Evolutionary conservation across 352 stramenopile genomes (phyloP), one percentile per base, ranked within the genome.

Genomic region (Saprolegnia diclina): DNA sequence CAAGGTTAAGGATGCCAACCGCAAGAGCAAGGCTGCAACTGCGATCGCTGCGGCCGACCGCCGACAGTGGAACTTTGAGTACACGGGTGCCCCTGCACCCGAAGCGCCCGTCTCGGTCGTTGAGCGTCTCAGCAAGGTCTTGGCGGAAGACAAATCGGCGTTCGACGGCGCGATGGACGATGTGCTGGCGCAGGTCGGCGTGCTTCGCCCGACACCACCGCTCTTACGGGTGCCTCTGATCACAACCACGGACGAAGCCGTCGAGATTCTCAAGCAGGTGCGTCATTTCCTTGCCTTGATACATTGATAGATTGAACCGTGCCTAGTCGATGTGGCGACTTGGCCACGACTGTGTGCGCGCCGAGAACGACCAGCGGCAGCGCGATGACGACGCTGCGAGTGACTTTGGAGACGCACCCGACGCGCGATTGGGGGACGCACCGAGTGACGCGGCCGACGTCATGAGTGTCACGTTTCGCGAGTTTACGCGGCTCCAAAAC

Each of bases 201-300:
- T 59, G 16, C 29, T 6, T 35, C 29, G 29, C 19, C 29, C 22
- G 26, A 24, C 19, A 19, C 11, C 6, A 5, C 26, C 64, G 1
- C 29, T 32, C n/a, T 59, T 71, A 6, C 32, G 64, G 4, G 65
- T 85, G 22, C 74, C 76, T 16, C 16, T 79, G 18, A 79, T 78
- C n/a, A 77, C 77, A 19, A 85, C 78, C 65, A 82, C 78, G 0
- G 75, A 85, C 56, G 78, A 85, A 53, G 63, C 82, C 21, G 76
- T 85, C 56, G 77, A 85, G 56, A 77, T 85, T 37, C 71, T 82
- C 19, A 79, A 79, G 29, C 76, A 83, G 38, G 63, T 61, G 26
- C 22, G 63, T 16, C 21, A 11, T 13, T 38, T 64, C 26, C 1
- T 57, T 24, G 5, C 2, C 29, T 35, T 35, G 29, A 35, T 35